Evolutionary conservation across 257 asterid species (phyloP), one percentile per base, ranked within the genome.

Genomic region (Plantago major): DNA sequence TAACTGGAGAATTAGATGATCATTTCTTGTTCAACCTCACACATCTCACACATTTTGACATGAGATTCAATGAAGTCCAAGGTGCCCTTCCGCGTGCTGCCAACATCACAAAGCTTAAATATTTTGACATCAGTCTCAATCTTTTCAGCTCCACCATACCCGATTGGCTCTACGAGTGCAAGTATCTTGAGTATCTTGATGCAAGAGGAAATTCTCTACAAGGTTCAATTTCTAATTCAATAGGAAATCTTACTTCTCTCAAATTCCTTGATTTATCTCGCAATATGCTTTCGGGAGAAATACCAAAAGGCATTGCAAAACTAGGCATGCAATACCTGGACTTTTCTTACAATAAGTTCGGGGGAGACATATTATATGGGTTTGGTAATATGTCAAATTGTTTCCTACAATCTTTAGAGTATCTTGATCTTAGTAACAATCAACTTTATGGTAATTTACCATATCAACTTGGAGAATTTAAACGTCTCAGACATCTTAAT

Each of bases 231-330:
- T n/a, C n/a, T n/a, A n/a, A n/a, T n/a, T n/a, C n/a, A n/a, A n/a
- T n/a, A n/a, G n/a, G 17, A 60, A 60, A 60, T 42, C 51, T 60
- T 13, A 60, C 38, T 42, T 60, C 65, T 60, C 65, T 60, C 16
- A 60, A 45, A 19, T 43, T 37, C 42, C 54, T 60, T 19, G 65
- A 60, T 60, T 6, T 60, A 45, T 18, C 28, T 45, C 0, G 0
- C 0, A 60, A 60, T 60, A 42, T 18, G 11, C 65, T 60, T 60
- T 43, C 65, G 4, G 65, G 65, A 28, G 30, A 46, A 60, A 60
- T 60, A 18, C 65, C 65, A 11, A 60, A 18, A 3, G 65, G 12
- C 26, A 18, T 60, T 45, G 17, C 53, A 14, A 14, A 47, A 9
- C 6, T 47, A 18, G 13, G 53, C 53, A 1, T 47, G 53, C 15